phyloP scores from a whole-genome alignment of 2,329 filamentous ascomycete species.

The Botrytis byssoidea region DNA sequence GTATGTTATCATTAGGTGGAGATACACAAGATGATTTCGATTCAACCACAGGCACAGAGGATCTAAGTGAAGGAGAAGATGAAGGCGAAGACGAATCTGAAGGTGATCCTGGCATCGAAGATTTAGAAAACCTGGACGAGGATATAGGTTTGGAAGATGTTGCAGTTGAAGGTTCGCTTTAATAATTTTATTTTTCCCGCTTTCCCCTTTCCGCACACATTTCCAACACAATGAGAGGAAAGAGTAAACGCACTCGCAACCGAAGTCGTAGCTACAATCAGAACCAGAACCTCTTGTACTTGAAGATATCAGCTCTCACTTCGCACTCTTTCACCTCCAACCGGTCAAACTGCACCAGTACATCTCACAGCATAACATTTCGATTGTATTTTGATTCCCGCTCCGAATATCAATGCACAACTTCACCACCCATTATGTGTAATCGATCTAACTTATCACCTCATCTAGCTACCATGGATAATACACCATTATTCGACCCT shows the following conservation, averaged over 20 bases:
- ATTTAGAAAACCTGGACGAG: constrained; percentile 14
- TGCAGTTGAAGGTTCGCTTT: constrained; percentile 16
- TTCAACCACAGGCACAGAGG: constrained; percentile 5
- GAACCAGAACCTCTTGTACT: not conserved
- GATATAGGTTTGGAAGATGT: constrained; percentile 23
- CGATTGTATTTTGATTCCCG: not conserved
- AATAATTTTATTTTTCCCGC: not conserved
- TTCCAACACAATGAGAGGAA: not conserved
- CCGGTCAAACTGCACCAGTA: not conserved
- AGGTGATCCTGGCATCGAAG: constrained; percentile 3
- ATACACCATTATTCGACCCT: constrained; percentile 49
- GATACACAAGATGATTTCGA: not conserved
- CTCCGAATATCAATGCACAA: not conserved
- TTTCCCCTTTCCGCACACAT: not conserved
- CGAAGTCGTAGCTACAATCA: not conserved
- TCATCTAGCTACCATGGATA: constrained; percentile 37
- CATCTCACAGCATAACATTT: not conserved
- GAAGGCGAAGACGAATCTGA: constrained; percentile 23
- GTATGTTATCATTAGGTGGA: not conserved
- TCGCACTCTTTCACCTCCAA: not conserved
- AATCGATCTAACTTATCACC: constrained; percentile 9
- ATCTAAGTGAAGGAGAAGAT: constrained; percentile 17
- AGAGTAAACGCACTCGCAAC: not conserved
- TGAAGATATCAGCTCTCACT: not conserved
- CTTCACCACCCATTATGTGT: constrained; percentile 8